Conservation (phyloP, 2,329 filamentous ascomycete species). For the Xylaria sp. region DNA sequence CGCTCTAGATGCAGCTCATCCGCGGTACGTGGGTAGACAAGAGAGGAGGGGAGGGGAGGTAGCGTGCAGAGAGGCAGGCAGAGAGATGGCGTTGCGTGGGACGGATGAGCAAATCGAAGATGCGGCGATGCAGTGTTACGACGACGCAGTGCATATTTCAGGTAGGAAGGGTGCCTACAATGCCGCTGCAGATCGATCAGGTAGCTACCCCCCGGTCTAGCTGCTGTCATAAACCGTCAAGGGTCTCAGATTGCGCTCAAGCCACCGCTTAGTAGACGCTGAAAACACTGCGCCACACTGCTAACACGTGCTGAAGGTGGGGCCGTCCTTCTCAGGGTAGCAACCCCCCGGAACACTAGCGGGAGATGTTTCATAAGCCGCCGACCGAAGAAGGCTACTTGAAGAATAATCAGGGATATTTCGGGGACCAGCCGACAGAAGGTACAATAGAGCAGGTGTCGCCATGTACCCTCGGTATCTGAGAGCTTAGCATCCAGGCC, state of each 20-base stretch:
- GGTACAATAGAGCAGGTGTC: not conserved
- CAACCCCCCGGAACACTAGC: constrained; percentile 9
- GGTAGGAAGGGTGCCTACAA: too few relatives aligned
- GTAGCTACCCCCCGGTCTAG: not conserved
- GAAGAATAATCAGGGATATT: not conserved
- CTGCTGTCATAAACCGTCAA: not conserved
- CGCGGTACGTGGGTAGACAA: not conserved
- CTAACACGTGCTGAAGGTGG: not conserved
- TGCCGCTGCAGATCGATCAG: too few relatives aligned
- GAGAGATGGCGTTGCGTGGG: not conserved
- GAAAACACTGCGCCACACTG: not conserved
- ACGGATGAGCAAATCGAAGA: constrained; percentile 1
- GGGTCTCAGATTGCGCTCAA: not conserved
- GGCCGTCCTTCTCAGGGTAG: constrained; percentile 3
- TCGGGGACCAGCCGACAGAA: not conserved
- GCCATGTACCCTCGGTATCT: constrained; percentile 3
- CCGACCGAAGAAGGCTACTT: not conserved
- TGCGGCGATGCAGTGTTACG: constrained; percentile 5
- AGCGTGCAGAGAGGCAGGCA: not conserved
- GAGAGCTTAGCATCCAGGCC: not conserved
- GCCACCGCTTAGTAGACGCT: not conserved
- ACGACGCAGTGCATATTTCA: not conserved
- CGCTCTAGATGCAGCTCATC: constrained; percentile 21
- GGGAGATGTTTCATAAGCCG: not conserved
- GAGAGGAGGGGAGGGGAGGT: not conserved